These are phyloP conservation scores for Asclepias syriaca DNA, from an alignment of 257 asterid genomes.

Conservation along the genomic window DNA sequence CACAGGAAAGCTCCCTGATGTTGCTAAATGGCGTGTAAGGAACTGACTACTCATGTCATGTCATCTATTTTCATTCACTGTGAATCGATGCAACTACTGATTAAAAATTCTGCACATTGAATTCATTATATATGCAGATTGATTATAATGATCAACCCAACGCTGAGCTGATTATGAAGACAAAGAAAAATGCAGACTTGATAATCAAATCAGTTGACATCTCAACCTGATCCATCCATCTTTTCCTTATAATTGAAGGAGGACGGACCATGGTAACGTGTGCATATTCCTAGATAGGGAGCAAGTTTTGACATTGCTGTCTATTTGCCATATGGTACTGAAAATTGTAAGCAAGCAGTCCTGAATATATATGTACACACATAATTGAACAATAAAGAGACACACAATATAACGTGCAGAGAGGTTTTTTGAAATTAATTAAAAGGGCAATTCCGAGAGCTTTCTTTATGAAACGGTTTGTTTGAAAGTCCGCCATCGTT, in stretches of 20 bases:
- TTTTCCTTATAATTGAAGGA: neutral
- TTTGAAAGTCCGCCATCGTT: neutral
- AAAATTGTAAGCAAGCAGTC: neutral
- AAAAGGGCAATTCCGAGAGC: neutral
- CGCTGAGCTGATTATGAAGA: constrained; percentile 72
- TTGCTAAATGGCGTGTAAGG: constrained; percentile 88
- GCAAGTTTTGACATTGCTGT: neutral
- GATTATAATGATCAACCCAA: constrained; percentile 84
- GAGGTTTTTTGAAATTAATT: neutral
- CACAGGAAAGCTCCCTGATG: constrained; percentile 70
- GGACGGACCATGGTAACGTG: neutral
- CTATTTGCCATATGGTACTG: neutral
- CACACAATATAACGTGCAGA: neutral
- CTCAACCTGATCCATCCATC: constrained; percentile 28
- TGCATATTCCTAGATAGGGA: neutral
- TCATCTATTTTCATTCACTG: neutral
- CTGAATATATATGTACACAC: neutral
- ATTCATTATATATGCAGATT: constrained; percentile 46
- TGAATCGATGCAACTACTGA: neutral
- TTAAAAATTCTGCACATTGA: neutral
- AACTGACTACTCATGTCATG: neutral
- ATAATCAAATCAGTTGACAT: constrained; percentile 66
- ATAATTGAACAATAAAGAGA: neutral
- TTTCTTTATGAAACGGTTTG: neutral
- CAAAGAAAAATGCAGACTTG: constrained; percentile 72